phyloP scores from a whole-genome alignment of 148 eudicot species.

The Limonium bicolor region DNA sequence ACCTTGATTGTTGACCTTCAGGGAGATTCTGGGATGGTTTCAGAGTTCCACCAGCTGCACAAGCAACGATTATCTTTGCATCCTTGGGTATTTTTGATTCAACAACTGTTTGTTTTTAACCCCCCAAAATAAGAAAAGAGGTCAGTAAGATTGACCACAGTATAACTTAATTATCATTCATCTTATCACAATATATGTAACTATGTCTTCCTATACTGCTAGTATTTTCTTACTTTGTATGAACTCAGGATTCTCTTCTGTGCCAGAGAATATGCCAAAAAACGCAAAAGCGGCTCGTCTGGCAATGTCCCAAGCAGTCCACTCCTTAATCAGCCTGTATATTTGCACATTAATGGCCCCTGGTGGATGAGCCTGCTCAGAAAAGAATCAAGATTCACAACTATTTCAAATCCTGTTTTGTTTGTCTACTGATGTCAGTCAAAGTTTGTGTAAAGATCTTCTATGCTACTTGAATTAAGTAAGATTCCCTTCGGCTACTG shows the following conservation, averaged over 20 bases:
- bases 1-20: conserved; percentile 99
- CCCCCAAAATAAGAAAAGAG: too few species aligned
- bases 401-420: too few species aligned
- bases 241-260: conserved; percentile 97
- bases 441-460: too few species aligned
- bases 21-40: conserved; percentile 91
- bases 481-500: too few species aligned
- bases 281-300: conserved; percentile 97
- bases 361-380: conserved; percentile 69
- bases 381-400: not conserved
- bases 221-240: conserved; percentile 31
- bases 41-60: conserved; percentile 91
- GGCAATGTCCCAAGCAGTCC: conserved; percentile 99
- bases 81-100: conserved; percentile 54
- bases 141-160: too few species aligned
- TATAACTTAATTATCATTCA: too few species aligned
- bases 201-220: too few species aligned
- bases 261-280: conserved; percentile 91
- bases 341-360: conserved; percentile 92
- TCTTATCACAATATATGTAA: too few species aligned
- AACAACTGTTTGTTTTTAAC: conserved; percentile 43
- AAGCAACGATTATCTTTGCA: conserved; percentile 91
- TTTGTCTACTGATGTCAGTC: too few species aligned
- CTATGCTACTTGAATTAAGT: too few species aligned
- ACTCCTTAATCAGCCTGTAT: conserved; percentile 94